Conservation (phyloP, 2,329 filamentous ascomycete genomes). For the Cyphellophora attinorum region DNA sequence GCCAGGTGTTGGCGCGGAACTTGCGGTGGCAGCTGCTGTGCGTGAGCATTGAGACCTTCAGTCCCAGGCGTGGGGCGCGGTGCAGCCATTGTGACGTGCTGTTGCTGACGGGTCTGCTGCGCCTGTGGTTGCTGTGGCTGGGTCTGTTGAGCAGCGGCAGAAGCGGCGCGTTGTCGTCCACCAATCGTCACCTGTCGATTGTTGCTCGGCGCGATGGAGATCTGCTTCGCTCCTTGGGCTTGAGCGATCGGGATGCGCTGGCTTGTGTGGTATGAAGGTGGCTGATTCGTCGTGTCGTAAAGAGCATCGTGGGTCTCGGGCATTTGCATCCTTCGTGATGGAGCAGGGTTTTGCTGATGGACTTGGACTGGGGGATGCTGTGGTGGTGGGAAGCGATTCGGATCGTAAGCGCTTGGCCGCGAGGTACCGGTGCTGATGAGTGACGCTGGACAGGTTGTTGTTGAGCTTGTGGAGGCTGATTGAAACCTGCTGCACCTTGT, state of each 20-base stretch:
- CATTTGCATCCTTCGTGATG: neutral
- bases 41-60: neutral
- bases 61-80: neutral
- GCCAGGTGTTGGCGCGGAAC: neutral
- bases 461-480: constrained; percentile 2
- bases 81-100: constrained; percentile 1
- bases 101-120: constrained; percentile 2
- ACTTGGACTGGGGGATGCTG: neutral
- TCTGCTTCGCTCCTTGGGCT: neutral
- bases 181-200: neutral
- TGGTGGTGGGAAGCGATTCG: neutral
- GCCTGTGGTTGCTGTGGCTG: neutral
- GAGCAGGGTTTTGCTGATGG: no score
- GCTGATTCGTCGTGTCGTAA: constrained; percentile 1
- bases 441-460: constrained; percentile 1
- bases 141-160: neutral
- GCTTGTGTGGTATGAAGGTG: neutral
- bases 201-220: neutral
- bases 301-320: neutral
- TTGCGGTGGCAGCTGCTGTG: neutral
- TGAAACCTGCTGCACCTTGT: neutral
- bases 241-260: neutral
- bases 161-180: neutral
- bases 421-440: neutral
- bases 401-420: neutral